phyloP scores from a whole-genome alignment of 257 asterid genomes.

The Scutellaria baicalensis region DNA sequence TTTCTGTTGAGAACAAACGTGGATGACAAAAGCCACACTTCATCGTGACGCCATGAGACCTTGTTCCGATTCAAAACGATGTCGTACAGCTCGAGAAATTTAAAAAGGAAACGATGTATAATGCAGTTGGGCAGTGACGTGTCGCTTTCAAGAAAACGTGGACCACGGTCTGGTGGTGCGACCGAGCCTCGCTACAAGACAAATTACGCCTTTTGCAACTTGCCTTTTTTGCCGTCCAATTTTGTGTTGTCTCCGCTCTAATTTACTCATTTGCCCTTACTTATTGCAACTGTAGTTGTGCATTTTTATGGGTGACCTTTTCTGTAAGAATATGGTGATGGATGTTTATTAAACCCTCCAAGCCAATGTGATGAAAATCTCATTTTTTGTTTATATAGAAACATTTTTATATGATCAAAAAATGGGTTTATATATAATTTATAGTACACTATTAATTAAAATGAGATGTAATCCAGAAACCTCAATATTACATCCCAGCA shows the following conservation, averaged over 20 bases:
- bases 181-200: slow-evolving; percentile 34
- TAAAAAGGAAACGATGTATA: neutral
- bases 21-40: slow-evolving; percentile 12
- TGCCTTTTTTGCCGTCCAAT: neutral
- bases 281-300: neutral
- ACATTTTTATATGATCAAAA: no score
- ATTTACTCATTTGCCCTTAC: slow-evolving; percentile 4
- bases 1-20: neutral
- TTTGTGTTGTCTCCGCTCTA: neutral
- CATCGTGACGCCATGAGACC: slow-evolving; percentile 11
- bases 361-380: no score
- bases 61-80: neutral
- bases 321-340: no score
- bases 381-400: no score
- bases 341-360: no score
- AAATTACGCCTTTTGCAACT: slow-evolving; percentile 37
- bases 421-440: no score
- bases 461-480: no score
- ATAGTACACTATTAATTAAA: no score
- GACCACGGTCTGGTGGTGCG: slow-evolving; percentile 10
- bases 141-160: slow-evolving; percentile 2
- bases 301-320: neutral
- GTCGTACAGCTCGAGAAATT: neutral
- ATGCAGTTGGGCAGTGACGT: slow-evolving; percentile 21
- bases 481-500: no score